Conservation (phyloP, 164 flowering plant genomes). For the Sextonia rubra region DNA sequence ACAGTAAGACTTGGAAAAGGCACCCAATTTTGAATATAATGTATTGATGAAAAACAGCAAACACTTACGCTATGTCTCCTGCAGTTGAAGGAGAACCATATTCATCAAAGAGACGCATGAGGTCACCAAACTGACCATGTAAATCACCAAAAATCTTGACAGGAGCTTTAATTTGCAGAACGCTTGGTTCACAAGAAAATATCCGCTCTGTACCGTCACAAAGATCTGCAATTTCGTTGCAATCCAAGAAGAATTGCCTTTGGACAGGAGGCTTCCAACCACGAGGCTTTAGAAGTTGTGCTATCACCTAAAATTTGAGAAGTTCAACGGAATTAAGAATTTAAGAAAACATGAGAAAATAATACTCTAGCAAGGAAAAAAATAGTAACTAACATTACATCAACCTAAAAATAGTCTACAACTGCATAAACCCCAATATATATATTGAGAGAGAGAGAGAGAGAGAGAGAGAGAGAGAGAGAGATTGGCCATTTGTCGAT, state of each 20-base stretch:
- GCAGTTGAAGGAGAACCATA: conserved; percentile 99
- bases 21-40: too few relatives aligned
- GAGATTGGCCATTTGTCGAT: too few relatives aligned
- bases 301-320: conserved; percentile 55
- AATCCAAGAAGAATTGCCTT: conserved; percentile 92
- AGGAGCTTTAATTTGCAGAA: conserved; percentile 90
- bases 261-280: conserved; percentile 99
- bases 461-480: too few relatives aligned
- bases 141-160: conserved; percentile 98
- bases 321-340: background rate
- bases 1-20: background rate
- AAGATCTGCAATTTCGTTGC: conserved; percentile 97
- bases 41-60: background rate
- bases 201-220: conserved; percentile 94
- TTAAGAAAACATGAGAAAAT: background rate
- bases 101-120: conserved; percentile 98
- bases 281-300: conserved; percentile 94
- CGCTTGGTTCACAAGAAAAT: conserved; percentile 90
- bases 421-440: too few relatives aligned
- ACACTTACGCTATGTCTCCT: conserved; percentile 93
- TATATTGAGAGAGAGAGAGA: too few relatives aligned
- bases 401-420: too few relatives aligned
- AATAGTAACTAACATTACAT: background rate
- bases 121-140: conserved; percentile 99
- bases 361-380: background rate